phyloP scores from a whole-genome alignment of 805 yeast genomes.

The Saccharomycopsis selenospora region DNA sequence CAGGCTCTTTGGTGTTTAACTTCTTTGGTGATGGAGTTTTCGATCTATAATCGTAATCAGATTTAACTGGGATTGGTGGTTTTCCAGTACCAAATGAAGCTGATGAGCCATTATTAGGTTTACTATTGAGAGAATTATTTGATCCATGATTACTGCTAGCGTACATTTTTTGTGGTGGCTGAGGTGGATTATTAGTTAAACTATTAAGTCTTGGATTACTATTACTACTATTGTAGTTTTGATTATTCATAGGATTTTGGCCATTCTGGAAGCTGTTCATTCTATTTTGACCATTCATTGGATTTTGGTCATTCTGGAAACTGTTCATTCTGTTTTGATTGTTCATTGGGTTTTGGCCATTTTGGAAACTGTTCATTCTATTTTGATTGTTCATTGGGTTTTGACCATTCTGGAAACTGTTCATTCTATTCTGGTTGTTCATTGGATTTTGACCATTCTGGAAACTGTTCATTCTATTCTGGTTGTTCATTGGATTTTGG shows the following conservation, averaged over 20 bases:
- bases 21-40: constrained; percentile 14
- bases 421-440: constrained; percentile 1
- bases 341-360: not conserved
- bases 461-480: not conserved
- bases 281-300: not conserved
- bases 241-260: constrained; percentile 1
- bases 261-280: constrained; percentile 1
- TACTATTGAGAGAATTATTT: not conserved
- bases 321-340: not conserved
- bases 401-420: no score
- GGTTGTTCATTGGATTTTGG: not conserved
- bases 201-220: constrained; percentile 4
- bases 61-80: constrained; percentile 7
- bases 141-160: not conserved
- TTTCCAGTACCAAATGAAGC: not conserved
- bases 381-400: no score
- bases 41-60: constrained; percentile 8
- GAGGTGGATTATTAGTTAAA: not conserved
- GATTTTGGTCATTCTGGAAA: not conserved
- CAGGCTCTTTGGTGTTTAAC: not conserved
- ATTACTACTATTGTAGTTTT: not conserved
- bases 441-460: not conserved
- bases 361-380: constrained; percentile 1
- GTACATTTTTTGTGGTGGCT: constrained; percentile 1
- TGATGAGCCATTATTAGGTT: not conserved